Base-by-base conservation (phyloP, 768 basidiomycete species). In the Scleroderma citrinum region DNA sequence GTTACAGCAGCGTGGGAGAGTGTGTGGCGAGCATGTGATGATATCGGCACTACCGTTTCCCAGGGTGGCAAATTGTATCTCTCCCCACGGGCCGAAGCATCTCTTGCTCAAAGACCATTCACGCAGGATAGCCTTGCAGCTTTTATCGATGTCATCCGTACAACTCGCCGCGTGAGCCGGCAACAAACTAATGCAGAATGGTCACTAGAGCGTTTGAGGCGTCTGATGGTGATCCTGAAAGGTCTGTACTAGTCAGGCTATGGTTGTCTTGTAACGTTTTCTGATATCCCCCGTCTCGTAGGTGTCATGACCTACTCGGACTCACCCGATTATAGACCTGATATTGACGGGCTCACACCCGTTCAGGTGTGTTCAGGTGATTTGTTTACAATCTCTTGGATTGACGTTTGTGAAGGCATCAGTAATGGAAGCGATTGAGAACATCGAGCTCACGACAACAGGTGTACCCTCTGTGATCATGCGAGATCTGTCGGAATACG, bases 301-400 rank as follows among this genome's bases (percentile, higher is more conserved):
- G 87, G 83, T 23, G 75, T 87, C 31, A 69, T 89, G 55, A 93
- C 88, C 0, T 96, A 96, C 60, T 71, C 83, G 2, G 73, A 74
- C 48, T 93, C 90, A 0, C 82, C 87, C 13, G 92, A 95, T 59
- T 95, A 91, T 63, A 74, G 92, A 36, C 85, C 89, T 2, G 95
- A 99, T 58, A 73, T 93, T 36, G 94, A 98, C 60, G 66, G 71
- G 19, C 72, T 97, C 32, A 80, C 82, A 19, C 87, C 90, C 37
- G 79, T 91, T 7, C 89, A 92, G 77, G 87, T 87, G 61, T 34
- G 71, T 48, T 37, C 37, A 12, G 26, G 11, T 38, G 2, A 34
- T 8, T 13, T 16, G 19, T 2, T 19, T 38, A 6, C 34, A 26
- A 11, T 4, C 8, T n/a, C 19, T 5, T 46, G 7, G 30, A 38